phyloP scores from a whole-genome alignment of 2,329 filamentous ascomycete species.

The Penicillium griseofulvum region DNA sequence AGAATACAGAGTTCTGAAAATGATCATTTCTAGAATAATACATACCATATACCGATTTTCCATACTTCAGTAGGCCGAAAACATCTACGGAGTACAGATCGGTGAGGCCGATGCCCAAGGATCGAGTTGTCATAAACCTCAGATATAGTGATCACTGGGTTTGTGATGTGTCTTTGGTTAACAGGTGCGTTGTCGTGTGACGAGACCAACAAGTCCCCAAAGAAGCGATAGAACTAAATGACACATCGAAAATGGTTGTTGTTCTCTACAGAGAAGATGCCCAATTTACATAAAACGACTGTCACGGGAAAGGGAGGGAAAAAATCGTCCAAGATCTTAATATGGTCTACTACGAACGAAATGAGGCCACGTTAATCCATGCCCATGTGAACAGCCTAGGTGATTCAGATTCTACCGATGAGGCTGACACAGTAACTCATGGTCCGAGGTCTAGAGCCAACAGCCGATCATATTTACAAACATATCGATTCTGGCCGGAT shows the following conservation, averaged over 20 bases:
- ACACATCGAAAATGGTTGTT: not conserved
- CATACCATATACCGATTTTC: not conserved
- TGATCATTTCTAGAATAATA: constrained; percentile 1
- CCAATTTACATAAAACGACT: not conserved
- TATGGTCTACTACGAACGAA: constrained; percentile 11
- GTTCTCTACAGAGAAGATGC: not conserved
- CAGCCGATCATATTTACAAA: not conserved
- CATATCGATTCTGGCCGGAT: not conserved
- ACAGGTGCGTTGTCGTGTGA: constrained; percentile 23
- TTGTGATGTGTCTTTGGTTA: constrained; percentile 18
- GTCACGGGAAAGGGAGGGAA: constrained; percentile 5
- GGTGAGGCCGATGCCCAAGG: not conserved
- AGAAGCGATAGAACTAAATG: constrained; percentile 11
- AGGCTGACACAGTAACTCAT: constrained; percentile 9
- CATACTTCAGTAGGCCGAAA: constrained; percentile 1
- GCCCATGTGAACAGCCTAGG: constrained; percentile 16
- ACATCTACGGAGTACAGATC: not conserved
- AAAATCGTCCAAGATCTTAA: not conserved
- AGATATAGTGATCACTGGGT: constrained; percentile 5
- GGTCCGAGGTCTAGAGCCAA: not conserved
- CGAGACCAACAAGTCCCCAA: constrained; percentile 12
- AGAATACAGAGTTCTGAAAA: not conserved
- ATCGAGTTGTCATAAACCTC: not conserved
- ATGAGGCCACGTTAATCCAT: constrained; percentile 21
- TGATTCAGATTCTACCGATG: constrained; percentile 8